Conservation (phyloP, 805 yeast species). For the Suhomyces canberraensis region DNA sequence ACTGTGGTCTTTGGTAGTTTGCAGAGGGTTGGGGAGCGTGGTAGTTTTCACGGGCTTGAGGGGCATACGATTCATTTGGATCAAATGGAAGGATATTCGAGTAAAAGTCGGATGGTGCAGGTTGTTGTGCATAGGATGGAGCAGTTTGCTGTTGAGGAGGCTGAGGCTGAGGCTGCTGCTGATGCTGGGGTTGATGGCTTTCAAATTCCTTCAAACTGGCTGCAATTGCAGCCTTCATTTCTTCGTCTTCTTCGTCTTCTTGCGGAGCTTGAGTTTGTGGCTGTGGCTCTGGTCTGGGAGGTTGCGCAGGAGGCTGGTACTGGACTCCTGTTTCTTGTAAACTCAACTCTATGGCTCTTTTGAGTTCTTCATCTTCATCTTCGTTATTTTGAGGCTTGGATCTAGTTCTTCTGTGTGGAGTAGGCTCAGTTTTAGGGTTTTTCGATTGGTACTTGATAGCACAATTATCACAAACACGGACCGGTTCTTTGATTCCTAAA, state of each 20-base stretch:
- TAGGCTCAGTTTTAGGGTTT: neutral
- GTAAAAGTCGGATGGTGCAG: conserved; percentile 30
- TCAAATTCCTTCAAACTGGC: conserved; percentile 81
- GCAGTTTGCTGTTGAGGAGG: conserved; percentile 9
- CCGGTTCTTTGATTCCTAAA: conserved; percentile 83
- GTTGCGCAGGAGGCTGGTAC: conserved; percentile 10
- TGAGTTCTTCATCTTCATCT: conserved; percentile 74
- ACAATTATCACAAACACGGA: conserved; percentile 92
- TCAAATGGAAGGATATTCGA: conserved; percentile 24
- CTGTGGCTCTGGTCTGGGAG: conserved; percentile 25
- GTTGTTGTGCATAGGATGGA: conserved; percentile 11
- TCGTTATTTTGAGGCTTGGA: conserved; percentile 10
- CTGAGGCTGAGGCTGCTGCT: conserved; percentile 8
- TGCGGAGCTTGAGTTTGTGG: conserved; percentile 17
- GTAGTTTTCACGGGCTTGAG: too few relatives aligned
- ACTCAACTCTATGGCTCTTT: conserved; percentile 75
- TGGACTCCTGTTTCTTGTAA: conserved; percentile 49
- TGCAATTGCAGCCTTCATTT: conserved; percentile 89
- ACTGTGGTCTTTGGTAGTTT: conserved; percentile 7
- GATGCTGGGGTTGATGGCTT: conserved; percentile 19
- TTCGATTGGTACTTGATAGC: conserved; percentile 51
- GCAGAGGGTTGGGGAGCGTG: neutral
- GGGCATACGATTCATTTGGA: conserved; percentile 3
- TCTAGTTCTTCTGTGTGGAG: conserved; percentile 3
- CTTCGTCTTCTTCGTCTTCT: conserved; percentile 75